A percentile compares a stretch with the other conserved stretches of the same genome.
phyloP scores from a whole-genome alignment of 768 basidiomycete species.

The Kwoniella newhampshirensis region DNA sequence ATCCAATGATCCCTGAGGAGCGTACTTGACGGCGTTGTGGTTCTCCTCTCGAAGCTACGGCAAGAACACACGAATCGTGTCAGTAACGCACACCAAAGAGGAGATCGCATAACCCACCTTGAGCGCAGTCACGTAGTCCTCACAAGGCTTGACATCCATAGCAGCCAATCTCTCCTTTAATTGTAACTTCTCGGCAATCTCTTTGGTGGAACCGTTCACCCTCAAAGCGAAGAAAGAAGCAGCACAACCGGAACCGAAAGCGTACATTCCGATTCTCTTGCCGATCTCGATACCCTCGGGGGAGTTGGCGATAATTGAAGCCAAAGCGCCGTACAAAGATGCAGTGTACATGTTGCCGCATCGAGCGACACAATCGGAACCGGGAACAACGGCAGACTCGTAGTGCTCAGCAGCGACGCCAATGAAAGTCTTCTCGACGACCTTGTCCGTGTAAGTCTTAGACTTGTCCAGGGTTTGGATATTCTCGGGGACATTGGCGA shows the following conservation, averaged over 20 bases:
- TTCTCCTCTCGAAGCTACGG: conserved; percentile 91
- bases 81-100: conserved; percentile 5
- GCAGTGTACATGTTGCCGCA: conserved; percentile 99
- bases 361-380: conserved; percentile 81
- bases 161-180: conserved; percentile 70
- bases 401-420: conserved; percentile 72
- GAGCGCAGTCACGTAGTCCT: conserved; percentile 83
- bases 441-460: conserved; percentile 86
- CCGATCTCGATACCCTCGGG: conserved; percentile 65
- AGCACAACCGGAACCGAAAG: conserved; percentile 96
- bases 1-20: conserved; percentile 78
- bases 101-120: conserved; percentile 45
- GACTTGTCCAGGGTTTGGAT: conserved; percentile 64
- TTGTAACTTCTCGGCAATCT: conserved; percentile 78
- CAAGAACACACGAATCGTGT: conserved; percentile 11
- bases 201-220: conserved; percentile 81
- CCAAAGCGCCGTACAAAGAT: conserved; percentile 89
- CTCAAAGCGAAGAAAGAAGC: conserved; percentile 85
- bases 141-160: conserved; percentile 88
- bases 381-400: conserved; percentile 71
- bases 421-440: conserved; percentile 91
- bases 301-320: conserved; percentile 74
- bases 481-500: conserved; percentile 67
- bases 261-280: conserved; percentile 90
- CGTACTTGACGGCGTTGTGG: conserved; percentile 84